Percentiles rank a stretch among this genome's conserved stretches.
These are phyloP conservation scores for Trematosphaeria pertusa DNA, from an alignment of 2,329 filamentous ascomycete species.

Conservation along the genomic window DNA sequence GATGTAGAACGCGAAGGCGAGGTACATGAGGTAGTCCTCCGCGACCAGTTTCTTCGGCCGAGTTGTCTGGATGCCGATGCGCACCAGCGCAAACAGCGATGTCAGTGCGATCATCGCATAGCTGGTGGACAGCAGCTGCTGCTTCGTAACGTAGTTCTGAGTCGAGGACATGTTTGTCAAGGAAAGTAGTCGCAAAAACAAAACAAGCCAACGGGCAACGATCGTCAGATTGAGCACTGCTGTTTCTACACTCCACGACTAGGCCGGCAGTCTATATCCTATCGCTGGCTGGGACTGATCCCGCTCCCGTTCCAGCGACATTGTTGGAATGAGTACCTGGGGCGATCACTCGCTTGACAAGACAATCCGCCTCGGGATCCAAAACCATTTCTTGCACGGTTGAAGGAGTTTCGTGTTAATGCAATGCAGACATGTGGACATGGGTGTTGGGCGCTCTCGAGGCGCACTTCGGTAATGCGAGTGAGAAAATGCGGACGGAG, in stretches of 20 bases:
- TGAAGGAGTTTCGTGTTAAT: not conserved
- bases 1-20: conserved; percentile 38
- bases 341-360: not conserved
- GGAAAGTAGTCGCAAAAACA: not conserved
- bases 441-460: too few species aligned
- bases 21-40: conserved; percentile 29
- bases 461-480: too few species aligned
- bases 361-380: not conserved
- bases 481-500: too few species aligned
- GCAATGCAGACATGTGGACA: too few species aligned
- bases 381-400: too few species aligned
- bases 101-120: conserved; percentile 25
- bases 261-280: not conserved
- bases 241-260: not conserved
- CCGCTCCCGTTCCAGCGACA: too few species aligned
- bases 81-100: conserved; percentile 24
- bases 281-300: too few species aligned
- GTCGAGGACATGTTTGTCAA: conserved; percentile 19
- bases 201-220: not conserved
- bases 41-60: conserved; percentile 12
- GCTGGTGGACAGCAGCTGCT: conserved; percentile 19
- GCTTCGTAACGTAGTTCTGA: conserved; percentile 23
- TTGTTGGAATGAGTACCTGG: not conserved
- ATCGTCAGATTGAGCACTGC: not conserved
- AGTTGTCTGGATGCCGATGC: conserved; percentile 18